Evolutionary conservation across 2,329 filamentous ascomycete genomes (phyloP).

Genomic region (Blumeria graminis): DNA sequence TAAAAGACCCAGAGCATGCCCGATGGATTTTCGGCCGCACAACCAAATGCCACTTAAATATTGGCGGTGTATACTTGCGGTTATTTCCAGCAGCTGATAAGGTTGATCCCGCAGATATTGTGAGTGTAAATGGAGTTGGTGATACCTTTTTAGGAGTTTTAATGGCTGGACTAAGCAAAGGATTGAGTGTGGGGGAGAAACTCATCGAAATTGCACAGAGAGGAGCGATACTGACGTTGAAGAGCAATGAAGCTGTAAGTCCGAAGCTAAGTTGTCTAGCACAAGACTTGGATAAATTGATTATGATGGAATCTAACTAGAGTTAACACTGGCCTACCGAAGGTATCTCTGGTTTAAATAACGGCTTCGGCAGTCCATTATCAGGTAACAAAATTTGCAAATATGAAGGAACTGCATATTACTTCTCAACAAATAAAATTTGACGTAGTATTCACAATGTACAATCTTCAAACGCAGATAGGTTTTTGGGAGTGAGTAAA

Average conservation of each 20-base stretch:
- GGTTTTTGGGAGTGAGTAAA: too few relatives aligned
- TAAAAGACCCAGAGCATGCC: slow-evolving; percentile 36
- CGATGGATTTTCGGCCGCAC: slow-evolving; percentile 49
- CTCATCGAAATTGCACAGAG: slow-evolving; percentile 60
- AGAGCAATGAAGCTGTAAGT: slow-evolving; percentile 44
- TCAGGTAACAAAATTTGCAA: too few relatives aligned
- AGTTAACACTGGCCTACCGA: too few relatives aligned
- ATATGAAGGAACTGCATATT: too few relatives aligned
- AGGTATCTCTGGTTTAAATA: too few relatives aligned
- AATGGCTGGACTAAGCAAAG: slow-evolving; percentile 47
- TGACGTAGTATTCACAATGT: too few relatives aligned
- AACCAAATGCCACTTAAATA: slow-evolving; percentile 23
- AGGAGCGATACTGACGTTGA: slow-evolving; percentile 57
- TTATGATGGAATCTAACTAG: too few relatives aligned
- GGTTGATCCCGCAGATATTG: slow-evolving; percentile 34
- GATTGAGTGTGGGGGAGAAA: slow-evolving; percentile 22
- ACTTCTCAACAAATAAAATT: too few relatives aligned
- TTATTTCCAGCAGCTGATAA: slow-evolving; percentile 34
- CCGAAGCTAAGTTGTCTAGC: slow-evolving; percentile 18
- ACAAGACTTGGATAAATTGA: slow-evolving; percentile 5
- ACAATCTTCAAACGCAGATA: too few relatives aligned
- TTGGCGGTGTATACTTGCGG: slow-evolving; percentile 66
- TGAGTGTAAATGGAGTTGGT: slow-evolving; percentile 83
- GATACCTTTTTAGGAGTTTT: slow-evolving; percentile 80
- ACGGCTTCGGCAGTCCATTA: too few relatives aligned